Evolutionary conservation across 495 filamentous ascomycete species (phyloP), one percentile per base, ranked within the genome.

Genomic region (Paragyromitra xinjiangensis): DNA sequence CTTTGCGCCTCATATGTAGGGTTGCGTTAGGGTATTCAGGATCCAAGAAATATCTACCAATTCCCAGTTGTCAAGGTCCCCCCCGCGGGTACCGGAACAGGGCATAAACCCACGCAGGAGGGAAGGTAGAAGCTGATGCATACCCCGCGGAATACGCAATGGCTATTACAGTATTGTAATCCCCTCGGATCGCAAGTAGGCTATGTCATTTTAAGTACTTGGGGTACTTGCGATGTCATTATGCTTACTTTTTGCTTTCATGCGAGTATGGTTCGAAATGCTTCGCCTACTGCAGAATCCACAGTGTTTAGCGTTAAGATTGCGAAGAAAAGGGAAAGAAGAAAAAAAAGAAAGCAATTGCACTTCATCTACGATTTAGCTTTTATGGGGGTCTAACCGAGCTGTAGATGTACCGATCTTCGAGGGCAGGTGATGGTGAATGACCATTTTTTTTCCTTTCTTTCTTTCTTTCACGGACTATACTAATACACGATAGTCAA

Each of bases 1-100:
- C 11, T 50, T 39, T 51, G 16, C 58, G 39, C 24, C 24, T 48
- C 42, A 62, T n/a, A 44, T 71, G 40, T 44, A 75, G 72, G 67
- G 73, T 45, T 71, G 58, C 73, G 58, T 76, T 48, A 53, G 58
- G 29, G 69, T 53, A 14, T 72, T 56, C 9, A 73, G 26, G 69
- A 26, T 34, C 48, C 11, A 68, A 37, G n/a, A 59, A 53, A 12
- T 58, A 19, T 45, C 48, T 42, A 19, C 34, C 8, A 44, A 63
- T 63, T 24, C 37, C n/a, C 39, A 63, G 12, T 19, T 42, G 51
- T 69, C 66, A 56, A 64, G 29, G 4, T 34, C 19, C 19, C 26
- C 37, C 40, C 63, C 40, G 7, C 39, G 16, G 61, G 37, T 45
- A 44, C 53, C 12, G 42, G 53, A 69, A 19, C 16, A 59, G 45